Percentiles rank a stretch among this genome's conserved stretches.
Conservation (phyloP, 2,329 filamentous ascomycete genomes). For the Epichloe festucae region DNA sequence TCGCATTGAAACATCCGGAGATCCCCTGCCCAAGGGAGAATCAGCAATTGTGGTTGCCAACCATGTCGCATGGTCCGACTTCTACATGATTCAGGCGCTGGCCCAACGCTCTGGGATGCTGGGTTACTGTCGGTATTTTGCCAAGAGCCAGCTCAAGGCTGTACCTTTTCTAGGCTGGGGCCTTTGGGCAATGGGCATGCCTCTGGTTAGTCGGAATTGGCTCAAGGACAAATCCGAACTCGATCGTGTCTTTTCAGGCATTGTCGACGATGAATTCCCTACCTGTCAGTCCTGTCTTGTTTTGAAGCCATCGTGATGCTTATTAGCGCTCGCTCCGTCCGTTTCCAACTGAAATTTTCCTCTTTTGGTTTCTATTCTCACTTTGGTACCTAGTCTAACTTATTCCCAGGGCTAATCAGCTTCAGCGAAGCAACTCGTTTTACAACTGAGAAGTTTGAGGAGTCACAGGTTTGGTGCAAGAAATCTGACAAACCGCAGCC, state of each 20-base stretch:
- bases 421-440: slow-evolving; percentile 52
- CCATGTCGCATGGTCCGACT: slow-evolving; percentile 49
- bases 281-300: slow-evolving; percentile 34
- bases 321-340: neutral
- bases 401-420: slow-evolving; percentile 43
- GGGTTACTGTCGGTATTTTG: slow-evolving; percentile 47
- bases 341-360: no score
- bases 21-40: slow-evolving; percentile 37
- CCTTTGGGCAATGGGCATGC: slow-evolving; percentile 52
- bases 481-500: slow-evolving; percentile 36
- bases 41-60: slow-evolving; percentile 48
- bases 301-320: neutral
- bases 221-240: slow-evolving; percentile 42
- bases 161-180: slow-evolving; percentile 52
- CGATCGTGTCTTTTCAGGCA: slow-evolving; percentile 41
- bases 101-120: slow-evolving; percentile 44
- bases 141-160: slow-evolving; percentile 44
- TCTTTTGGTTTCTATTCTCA: neutral
- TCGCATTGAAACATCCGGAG: slow-evolving; percentile 38
- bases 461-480: slow-evolving; percentile 39
- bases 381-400: neutral
- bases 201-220: slow-evolving; percentile 48
- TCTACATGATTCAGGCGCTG: slow-evolving; percentile 50
- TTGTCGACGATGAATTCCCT: slow-evolving; percentile 38
- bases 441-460: slow-evolving; percentile 37